These are phyloP conservation scores for Tephrocybe rancida DNA, from an alignment of 768 basidiomycete genomes.

Conservation along the genomic window DNA sequence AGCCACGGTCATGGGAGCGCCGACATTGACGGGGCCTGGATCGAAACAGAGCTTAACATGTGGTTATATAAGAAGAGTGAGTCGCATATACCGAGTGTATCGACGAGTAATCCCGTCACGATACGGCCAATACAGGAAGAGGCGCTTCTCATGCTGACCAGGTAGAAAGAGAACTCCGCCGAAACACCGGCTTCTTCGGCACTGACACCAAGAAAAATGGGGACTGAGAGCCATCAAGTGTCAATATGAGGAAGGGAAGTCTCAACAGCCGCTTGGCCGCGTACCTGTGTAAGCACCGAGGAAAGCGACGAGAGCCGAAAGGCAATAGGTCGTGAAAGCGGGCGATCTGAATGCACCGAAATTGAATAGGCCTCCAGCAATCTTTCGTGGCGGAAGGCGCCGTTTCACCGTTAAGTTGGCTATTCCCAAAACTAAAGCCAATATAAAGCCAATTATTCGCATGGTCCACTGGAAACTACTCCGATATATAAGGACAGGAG, in stretches of 20 bases:
- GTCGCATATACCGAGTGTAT: slow-evolving; percentile 41
- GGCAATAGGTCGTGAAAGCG: slow-evolving; percentile 59
- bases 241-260: slow-evolving; percentile 40
- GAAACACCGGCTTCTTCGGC: slow-evolving; percentile 48
- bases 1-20: neutral
- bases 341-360: slow-evolving; percentile 50
- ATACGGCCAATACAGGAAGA: slow-evolving; percentile 58
- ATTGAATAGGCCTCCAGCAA: slow-evolving; percentile 61
- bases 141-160: slow-evolving; percentile 64
- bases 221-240: slow-evolving; percentile 49
- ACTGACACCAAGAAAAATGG: slow-evolving; percentile 56
- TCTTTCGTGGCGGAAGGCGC: slow-evolving; percentile 52
- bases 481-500: neutral
- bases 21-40: slow-evolving; percentile 54
- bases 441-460: slow-evolving; percentile 62
- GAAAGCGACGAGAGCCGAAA: slow-evolving; percentile 57
- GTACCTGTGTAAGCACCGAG: slow-evolving; percentile 75
- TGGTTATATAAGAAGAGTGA: neutral
- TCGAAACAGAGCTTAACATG: neutral
- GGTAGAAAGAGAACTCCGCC: slow-evolving; percentile 52
- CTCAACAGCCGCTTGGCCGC: slow-evolving; percentile 46
- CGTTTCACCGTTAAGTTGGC: slow-evolving; percentile 48
- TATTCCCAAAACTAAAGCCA: slow-evolving; percentile 47
- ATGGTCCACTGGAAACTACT: slow-evolving; percentile 70
- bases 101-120: slow-evolving; percentile 47